Evolutionary conservation across 768 basidiomycete species (phyloP).

Genomic region (Aureoboletus auriporus): DNA sequence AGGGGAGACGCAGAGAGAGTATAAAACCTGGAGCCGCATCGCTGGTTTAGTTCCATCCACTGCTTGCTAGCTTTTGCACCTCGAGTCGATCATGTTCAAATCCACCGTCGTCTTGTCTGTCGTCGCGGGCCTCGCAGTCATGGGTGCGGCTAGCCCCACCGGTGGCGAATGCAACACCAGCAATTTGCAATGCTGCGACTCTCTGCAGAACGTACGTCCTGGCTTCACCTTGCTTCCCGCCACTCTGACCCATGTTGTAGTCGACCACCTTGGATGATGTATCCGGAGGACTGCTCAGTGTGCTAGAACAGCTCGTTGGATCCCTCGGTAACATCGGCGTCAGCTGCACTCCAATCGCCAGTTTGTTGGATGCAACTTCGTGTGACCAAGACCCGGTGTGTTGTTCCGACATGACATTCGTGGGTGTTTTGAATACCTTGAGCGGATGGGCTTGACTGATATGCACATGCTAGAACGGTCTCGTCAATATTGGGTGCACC

Average conservation of each 20-base stretch:
- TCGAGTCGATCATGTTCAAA: constrained; percentile 12
- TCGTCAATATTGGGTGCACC: constrained; percentile 15
- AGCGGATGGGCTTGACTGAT: not conserved
- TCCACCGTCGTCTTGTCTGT: constrained; percentile 9
- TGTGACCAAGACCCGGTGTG: constrained; percentile 7
- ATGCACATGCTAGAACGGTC: not conserved
- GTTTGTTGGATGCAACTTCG: no score
- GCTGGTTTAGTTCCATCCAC: no score
- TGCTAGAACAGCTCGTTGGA: no score
- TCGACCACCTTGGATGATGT: no score
- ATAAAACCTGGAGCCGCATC: constrained; percentile 3
- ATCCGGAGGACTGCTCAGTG: not conserved
- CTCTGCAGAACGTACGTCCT: not conserved
- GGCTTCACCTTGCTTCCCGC: not conserved
- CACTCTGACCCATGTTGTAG: not conserved
- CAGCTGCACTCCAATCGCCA: no score
- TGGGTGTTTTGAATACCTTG: not conserved
- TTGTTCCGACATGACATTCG: not conserved
- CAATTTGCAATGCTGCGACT: constrained; percentile 9
- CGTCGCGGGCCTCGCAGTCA: constrained; percentile 5
- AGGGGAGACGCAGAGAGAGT: constrained; percentile 1
- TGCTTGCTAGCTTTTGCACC: not conserved
- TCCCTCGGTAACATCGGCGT: no score
- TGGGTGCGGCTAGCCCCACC: not conserved
- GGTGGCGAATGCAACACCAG: constrained; percentile 10